Evolutionary conservation across 192 early-diverging fungal genomes (phyloP), one percentile per base, ranked within the genome.

Genomic region (Geosiphon pyriformis): DNA sequence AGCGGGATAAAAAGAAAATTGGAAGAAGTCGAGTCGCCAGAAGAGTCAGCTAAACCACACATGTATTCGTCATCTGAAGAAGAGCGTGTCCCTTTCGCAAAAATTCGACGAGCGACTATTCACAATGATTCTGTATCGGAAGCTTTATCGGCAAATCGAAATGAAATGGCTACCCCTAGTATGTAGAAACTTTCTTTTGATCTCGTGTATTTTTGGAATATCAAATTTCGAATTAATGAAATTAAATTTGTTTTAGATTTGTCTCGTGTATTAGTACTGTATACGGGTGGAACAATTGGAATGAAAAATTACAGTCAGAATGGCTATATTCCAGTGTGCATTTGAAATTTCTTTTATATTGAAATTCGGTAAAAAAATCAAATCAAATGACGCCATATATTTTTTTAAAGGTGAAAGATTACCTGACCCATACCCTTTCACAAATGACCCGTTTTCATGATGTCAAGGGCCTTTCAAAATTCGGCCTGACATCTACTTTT

Each of bases 271-370:
- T 76, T 98, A 25, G 72, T 96, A 11, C 89, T 96, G 32, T 99
- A 98, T 78, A 98, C 95, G 2, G 96, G 96, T 65, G 96, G 94
- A 17, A 95, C 92, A 0, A 93, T 94, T 70, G 92, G 92, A 20
- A 96, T 95, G 93, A 88, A 85, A 69, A 77, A 89, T 57, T 85
- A 86, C 53, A 78, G 74, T 18, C 65, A 77, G 30, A 74, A 85
- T 42, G 91, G 90, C 4, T 93, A 93, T 69, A 73, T 83, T 3
- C 89, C 89, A 10, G 90, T 83, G 61, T 42, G 66, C 62, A 17
- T 20, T 12, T 18, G 6, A 18, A 1, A 25, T 11, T 15, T n/a
- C n/a, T n/a, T n/a, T n/a, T 46, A 18, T 65, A 2, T 8, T 15
- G 4, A 6, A 48, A 26, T 62, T 18, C 46, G 4, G 7, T 4